Evolutionary conservation across 176 grass and related monocot genomes (phyloP).

Genomic region (Musa itinerans): DNA sequence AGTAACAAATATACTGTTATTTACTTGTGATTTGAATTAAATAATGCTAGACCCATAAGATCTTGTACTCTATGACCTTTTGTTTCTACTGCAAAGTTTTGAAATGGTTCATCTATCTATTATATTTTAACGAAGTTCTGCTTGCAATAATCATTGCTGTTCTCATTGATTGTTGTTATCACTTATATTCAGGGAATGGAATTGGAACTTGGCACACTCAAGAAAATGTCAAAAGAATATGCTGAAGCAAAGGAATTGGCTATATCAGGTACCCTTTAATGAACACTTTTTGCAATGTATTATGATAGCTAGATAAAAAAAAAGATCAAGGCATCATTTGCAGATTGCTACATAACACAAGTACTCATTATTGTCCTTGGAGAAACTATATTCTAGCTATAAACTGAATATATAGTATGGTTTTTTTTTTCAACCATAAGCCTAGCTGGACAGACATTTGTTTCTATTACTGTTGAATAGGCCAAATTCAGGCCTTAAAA

Average conservation of each 20-base stretch:
- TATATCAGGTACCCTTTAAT: not conserved
- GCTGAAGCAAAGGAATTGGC: constrained; percentile 7
- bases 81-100: too few species aligned
- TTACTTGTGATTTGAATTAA: too few species aligned
- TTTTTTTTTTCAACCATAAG: not conserved
- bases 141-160: not conserved
- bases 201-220: not conserved
- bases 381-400: not conserved
- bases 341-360: not conserved
- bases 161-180: not conserved
- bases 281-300: not conserved
- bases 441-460: not conserved
- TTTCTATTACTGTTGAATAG: not conserved
- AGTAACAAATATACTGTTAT: too few species aligned
- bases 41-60: too few species aligned
- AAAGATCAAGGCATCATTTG: too few species aligned
- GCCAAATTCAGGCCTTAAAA: not conserved
- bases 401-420: not conserved
- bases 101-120: too few species aligned
- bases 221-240: constrained; percentile 9
- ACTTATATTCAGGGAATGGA: not conserved
- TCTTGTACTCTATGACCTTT: too few species aligned
- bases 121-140: not conserved
- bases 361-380: not conserved
- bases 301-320: too few species aligned